phyloP scores from a whole-genome alignment of 2,329 filamentous ascomycete genomes.

The Metarhizium guizhouense region DNA sequence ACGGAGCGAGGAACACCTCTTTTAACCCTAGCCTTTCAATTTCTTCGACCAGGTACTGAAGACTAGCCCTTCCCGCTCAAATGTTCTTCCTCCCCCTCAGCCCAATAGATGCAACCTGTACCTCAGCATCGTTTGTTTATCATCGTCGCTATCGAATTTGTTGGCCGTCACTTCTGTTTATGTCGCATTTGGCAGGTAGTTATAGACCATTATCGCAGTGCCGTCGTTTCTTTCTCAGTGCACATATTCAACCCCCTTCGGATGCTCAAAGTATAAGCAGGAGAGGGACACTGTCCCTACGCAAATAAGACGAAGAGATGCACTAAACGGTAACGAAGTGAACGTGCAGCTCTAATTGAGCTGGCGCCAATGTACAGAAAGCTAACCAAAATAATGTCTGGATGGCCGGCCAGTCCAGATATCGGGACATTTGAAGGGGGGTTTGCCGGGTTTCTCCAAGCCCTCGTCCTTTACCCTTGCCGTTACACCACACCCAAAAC shows the following conservation, averaged over 20 bases:
- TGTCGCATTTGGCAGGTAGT: slow-evolving; percentile 7
- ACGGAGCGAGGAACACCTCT: neutral
- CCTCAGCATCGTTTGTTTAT: slow-evolving; percentile 7
- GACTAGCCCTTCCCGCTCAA: neutral
- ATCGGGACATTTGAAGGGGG: neutral
- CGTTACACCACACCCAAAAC: neutral
- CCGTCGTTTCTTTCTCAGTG: neutral
- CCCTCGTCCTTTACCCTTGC: neutral
- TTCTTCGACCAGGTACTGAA: neutral
- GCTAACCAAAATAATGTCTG: neutral
- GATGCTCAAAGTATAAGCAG: slow-evolving; percentile 1
- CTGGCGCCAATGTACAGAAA: neutral
- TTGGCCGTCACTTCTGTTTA: slow-evolving; percentile 7
- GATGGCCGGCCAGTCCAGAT: slow-evolving; percentile 5
- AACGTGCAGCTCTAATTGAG: neutral
- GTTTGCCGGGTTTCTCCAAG: neutral
- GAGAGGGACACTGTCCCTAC: neutral
- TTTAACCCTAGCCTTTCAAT: neutral
- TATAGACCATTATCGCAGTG: slow-evolving; percentile 3
- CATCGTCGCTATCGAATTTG: slow-evolving; percentile 9
- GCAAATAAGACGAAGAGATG: neutral
- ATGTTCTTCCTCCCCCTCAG: neutral
- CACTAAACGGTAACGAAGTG: neutral
- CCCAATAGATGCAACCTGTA: slow-evolving; percentile 1
- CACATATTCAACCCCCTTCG: neutral